Evolutionary conservation across 305 asterid species (phyloP), one percentile per base, ranked within the genome.

Genomic region (Caryopteris hybrid): DNA sequence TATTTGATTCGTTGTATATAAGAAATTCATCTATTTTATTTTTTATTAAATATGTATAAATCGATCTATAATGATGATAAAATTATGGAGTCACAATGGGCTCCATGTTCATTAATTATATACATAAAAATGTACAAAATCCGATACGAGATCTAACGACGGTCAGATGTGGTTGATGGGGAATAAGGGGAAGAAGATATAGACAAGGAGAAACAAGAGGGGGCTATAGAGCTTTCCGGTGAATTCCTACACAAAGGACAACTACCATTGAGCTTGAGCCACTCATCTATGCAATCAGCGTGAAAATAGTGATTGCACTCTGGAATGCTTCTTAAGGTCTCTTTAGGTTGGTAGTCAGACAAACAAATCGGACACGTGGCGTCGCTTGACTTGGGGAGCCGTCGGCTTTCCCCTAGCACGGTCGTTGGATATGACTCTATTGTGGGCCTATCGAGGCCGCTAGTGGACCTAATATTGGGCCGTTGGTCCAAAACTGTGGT

Each of bases 261-360:
- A 12, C 78, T 82, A 4, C 85, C 96, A 12, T 88, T 88, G 63
- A 82, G 80, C 80, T 74, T 84, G 13, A 88, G 89, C 96, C 96
- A 88, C 78, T 86, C 91, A 55, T 86, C 93, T 2, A 88, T 79
- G 69, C 96, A 88, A 2, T 73, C 69, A 0, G 69, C 87, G 63
- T 88, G 96, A 54, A 78, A 88, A 65, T 72, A 86, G 64, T 88
- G 96, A 52, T 78, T 79, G 79, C 96, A 88, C 10, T 86, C 89
- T 0, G 96, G 96, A 33, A 88, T 79, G 22, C 80, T 82, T 42
- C 89, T 79, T 4, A 86, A n/a, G 0, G 73, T 83, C 70, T 88
- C 93, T 67, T 82, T 84, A 2, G 93, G 78, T 55, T 81, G 55
- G 51, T 83, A 88, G 38, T 86, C 93, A 0, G 81, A 76, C 14